Evolutionary conservation across 2,329 filamentous ascomycete species (phyloP).

Genomic region (Dactylellina haptotyla): DNA sequence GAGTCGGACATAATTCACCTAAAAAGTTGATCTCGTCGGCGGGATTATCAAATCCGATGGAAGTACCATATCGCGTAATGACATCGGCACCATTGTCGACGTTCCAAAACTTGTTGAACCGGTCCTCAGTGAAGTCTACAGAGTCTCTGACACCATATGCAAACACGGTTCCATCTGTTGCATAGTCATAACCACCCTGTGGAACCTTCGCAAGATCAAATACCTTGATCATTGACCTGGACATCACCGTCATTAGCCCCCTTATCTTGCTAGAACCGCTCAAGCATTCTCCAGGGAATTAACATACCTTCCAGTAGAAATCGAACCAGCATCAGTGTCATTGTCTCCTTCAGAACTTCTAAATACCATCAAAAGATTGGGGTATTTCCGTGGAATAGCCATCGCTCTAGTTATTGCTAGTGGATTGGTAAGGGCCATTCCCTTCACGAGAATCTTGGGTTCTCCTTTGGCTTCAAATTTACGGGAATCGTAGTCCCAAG

Average conservation of each 20-base stretch:
- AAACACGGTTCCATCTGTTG: conserved; percentile 62
- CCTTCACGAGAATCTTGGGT: conserved; percentile 60
- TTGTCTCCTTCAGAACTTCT: conserved; percentile 62
- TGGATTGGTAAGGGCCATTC: conserved; percentile 63
- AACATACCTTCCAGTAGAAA: conserved; percentile 58
- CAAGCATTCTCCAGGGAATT: neutral
- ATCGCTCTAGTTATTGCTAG: conserved; percentile 61
- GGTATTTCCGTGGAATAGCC: conserved; percentile 60
- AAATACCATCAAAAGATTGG: conserved; percentile 62
- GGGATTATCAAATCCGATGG: conserved; percentile 15
- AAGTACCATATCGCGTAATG: conserved; percentile 1
- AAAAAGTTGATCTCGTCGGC: conserved; percentile 23
- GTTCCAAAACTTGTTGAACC: conserved; percentile 15
- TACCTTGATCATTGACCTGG: conserved; percentile 63
- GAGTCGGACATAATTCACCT: conserved; percentile 4
- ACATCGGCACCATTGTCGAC: conserved; percentile 17
- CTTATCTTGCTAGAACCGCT: too few species aligned
- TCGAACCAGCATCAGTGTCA: conserved; percentile 60
- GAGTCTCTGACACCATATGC: conserved; percentile 60
- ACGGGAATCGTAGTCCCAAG: conserved; percentile 24
- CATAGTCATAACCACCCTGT: conserved; percentile 61
- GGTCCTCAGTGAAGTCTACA: conserved; percentile 22
- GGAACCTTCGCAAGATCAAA: conserved; percentile 62
- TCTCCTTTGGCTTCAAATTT: conserved; percentile 20
- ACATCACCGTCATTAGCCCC: too few species aligned